A percentile compares a stretch with the other conserved stretches of the same genome.
These are phyloP conservation scores for Chlorella sp. DNA, from an alignment of 139 green algal genomes.

Conservation along the genomic window DNA sequence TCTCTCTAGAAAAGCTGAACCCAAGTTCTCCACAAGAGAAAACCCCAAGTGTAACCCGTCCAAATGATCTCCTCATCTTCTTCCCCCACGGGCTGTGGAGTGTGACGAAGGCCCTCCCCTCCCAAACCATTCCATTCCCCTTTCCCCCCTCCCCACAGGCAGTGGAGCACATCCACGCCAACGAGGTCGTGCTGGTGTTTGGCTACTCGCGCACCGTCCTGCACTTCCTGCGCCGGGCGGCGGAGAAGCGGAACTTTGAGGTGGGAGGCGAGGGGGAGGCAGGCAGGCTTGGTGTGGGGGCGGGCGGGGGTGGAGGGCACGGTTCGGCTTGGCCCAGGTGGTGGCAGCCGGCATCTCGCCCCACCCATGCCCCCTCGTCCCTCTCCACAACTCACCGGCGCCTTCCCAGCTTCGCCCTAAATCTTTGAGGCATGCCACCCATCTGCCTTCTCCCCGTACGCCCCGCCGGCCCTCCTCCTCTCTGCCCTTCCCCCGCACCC, in stretches of 20 bases:
- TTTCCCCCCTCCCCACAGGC: slow-evolving; percentile 63
- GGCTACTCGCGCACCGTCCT: slow-evolving; percentile 80
- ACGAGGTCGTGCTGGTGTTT: slow-evolving; percentile 91
- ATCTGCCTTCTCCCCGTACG: not conserved
- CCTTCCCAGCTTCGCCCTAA: no score
- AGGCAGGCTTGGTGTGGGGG: not conserved
- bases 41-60: no score
- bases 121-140: not conserved
- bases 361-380: no score
- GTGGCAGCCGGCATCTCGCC: no score
- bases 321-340: not conserved
- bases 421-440: no score
- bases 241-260: slow-evolving; percentile 93
- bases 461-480: no score
- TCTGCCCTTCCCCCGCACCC: not conserved
- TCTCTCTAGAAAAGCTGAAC: no score
- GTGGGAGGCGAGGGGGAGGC: slow-evolving; percentile 39
- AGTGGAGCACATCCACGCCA: slow-evolving; percentile 93
- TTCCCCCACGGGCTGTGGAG: no score
- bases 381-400: no score
- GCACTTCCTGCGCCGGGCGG: slow-evolving; percentile 87
- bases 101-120: no score
- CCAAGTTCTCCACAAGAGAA: no score
- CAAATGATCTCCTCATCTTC: no score
- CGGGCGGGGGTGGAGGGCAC: not conserved